These are phyloP conservation scores for Thermoascus crustaceus DNA, from an alignment of 2,329 filamentous ascomycete genomes.

Conservation along the genomic window DNA sequence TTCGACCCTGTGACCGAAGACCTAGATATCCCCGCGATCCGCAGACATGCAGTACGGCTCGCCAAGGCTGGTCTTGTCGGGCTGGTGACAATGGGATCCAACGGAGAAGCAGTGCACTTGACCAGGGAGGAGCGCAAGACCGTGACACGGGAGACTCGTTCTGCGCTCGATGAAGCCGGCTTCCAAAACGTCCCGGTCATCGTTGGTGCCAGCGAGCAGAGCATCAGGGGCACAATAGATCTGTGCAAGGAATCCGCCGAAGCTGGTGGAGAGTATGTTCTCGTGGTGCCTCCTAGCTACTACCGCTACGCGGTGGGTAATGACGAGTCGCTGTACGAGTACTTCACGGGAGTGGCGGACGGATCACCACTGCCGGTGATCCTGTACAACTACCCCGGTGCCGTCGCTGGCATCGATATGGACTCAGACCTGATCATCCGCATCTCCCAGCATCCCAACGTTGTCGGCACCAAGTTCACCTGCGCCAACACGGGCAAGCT, in stretches of 20 bases:
- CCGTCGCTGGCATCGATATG: slow-evolving; percentile 79
- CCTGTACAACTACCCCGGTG: slow-evolving; percentile 86
- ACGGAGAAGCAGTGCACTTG: slow-evolving; percentile 82
- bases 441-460: slow-evolving; percentile 72
- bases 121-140: slow-evolving; percentile 66
- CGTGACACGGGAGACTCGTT: slow-evolving; percentile 68
- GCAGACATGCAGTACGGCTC: slow-evolving; percentile 71
- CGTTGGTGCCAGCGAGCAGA: slow-evolving; percentile 72
- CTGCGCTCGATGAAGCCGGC: slow-evolving; percentile 73
- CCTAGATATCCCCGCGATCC: slow-evolving; percentile 69
- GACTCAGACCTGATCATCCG: slow-evolving; percentile 79
- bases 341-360: slow-evolving; percentile 69
- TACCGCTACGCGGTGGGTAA: slow-evolving; percentile 66
- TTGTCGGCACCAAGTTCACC: slow-evolving; percentile 84
- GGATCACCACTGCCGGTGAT: slow-evolving; percentile 67
- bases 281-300: slow-evolving; percentile 75
- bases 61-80: slow-evolving; percentile 70
- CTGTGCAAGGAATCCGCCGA: slow-evolving; percentile 58
- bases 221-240: slow-evolving; percentile 71
- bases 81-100: slow-evolving; percentile 80
- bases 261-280: slow-evolving; percentile 70
- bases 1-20: slow-evolving; percentile 79
- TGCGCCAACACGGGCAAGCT: slow-evolving; percentile 86
- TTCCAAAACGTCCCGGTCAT: slow-evolving; percentile 71
- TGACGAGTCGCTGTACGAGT: slow-evolving; percentile 63